Evolutionary conservation across 768 basidiomycete genomes (phyloP), one percentile per base, ranked within the genome.

Genomic region (Mrakia frigida): DNA sequence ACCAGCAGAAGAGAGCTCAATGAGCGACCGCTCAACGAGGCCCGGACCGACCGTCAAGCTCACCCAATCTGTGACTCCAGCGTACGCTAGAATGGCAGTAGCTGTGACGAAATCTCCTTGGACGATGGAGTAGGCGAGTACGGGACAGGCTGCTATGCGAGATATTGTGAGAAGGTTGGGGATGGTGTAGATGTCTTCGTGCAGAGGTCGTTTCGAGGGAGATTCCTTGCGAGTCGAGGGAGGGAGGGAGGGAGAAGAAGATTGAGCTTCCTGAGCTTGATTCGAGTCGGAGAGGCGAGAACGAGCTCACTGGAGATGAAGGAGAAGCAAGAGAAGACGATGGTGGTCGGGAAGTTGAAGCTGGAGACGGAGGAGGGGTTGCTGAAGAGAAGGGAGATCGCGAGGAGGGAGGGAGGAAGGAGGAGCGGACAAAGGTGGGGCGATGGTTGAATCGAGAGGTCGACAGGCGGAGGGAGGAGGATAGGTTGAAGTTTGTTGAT

Each of bases 151-250:
- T 23, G 89, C 80, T 80, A 99, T 95, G 63, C 97, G 88, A 2
- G 93, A 94, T 33, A 90, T 80, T 1, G 97, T 98, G 59, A 99
- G 86, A 9, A 92, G 81, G 82, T 99, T 99, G 0, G 97, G 97
- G 46, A 96, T 79, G 1, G 97, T 99, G 85, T 97, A 98, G 77
- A 94, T 93, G 81, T 96, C 93, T 83, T 96, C 94, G 79, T 88
- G 87, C 3, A 74, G 37, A 10, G 65, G 65, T 23, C 56, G 56
- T 28, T 56, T 56, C 56, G 56, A 28, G 13, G 56, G 56, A n/a
- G 56, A 28, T 14, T 25, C 28, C 56, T n/a, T 56, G 56, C 25
- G 56, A 56, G 56, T n/a, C 23, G 56, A 25, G 25, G n/a, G n/a
- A n/a, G 53, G 23, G n/a, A n/a, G 16, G 52, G 43, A 14, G 16